phyloP scores from a whole-genome alignment of 805 yeast genomes.

The Kockiozyma suomiensis region DNA sequence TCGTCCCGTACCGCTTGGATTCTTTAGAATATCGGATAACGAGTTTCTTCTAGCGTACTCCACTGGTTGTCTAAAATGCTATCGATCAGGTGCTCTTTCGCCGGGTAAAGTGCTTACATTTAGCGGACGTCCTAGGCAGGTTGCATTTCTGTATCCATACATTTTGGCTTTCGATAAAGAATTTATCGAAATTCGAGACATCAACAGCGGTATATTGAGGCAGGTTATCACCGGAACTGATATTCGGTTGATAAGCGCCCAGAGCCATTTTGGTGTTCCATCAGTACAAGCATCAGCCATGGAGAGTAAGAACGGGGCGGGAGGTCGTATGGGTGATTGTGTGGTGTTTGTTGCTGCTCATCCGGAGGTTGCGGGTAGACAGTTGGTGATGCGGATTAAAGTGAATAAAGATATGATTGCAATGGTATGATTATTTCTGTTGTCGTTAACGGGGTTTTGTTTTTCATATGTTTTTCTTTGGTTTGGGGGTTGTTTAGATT shows the following conservation, averaged over 20 bases:
- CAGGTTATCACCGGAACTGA: slow-evolving; percentile 77
- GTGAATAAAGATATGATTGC: slow-evolving; percentile 19
- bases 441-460: background rate
- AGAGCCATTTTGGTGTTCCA: background rate
- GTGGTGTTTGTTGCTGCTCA: slow-evolving; percentile 25
- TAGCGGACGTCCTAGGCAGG: slow-evolving; percentile 41
- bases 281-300: background rate
- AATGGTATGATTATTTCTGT: no score
- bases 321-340: slow-evolving; percentile 1
- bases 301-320: background rate
- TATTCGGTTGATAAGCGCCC: slow-evolving; percentile 41
- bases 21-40: slow-evolving; percentile 60
- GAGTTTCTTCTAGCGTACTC: slow-evolving; percentile 66
- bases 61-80: slow-evolving; percentile 67
- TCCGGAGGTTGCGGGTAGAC: slow-evolving; percentile 24
- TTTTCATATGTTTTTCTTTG: background rate
- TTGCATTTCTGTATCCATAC: slow-evolving; percentile 51
- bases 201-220: slow-evolving; percentile 49
- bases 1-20: slow-evolving; percentile 55
- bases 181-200: slow-evolving; percentile 67
- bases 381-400: slow-evolving; percentile 19
- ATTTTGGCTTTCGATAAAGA: slow-evolving; percentile 63
- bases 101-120: slow-evolving; percentile 50
- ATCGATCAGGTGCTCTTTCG: slow-evolving; percentile 50
- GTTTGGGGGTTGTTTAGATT: no score